These are phyloP conservation scores for Persicaria maculosa DNA, from an alignment of 148 eudicot species.

Conservation along the genomic window DNA sequence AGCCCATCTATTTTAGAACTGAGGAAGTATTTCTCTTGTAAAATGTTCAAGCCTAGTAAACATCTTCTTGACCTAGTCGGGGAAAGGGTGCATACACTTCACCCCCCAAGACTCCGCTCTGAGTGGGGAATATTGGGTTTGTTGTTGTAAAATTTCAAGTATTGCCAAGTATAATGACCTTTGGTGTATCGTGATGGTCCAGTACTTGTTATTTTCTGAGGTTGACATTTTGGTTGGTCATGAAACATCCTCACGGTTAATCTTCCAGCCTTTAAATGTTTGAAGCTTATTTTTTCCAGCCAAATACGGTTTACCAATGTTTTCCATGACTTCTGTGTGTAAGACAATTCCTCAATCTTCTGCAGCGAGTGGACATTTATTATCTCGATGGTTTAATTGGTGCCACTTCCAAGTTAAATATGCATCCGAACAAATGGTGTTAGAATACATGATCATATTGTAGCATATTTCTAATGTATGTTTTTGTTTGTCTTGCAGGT, in stretches of 20 bases:
- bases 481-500: slow-evolving; percentile 26
- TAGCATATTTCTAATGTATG: background rate
- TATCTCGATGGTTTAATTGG: background rate
- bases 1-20: no score
- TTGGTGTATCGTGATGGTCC: background rate
- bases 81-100: no score
- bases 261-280: background rate
- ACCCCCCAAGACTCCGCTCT: no score
- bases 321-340: background rate
- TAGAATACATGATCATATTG: background rate
- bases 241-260: background rate
- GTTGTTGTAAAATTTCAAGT: background rate
- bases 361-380: background rate
- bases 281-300: background rate
- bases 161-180: background rate
- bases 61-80: no score
- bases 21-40: background rate
- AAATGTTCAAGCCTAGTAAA: background rate
- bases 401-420: background rate
- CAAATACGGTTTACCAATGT: background rate
- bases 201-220: background rate
- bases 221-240: background rate
- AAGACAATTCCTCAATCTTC: background rate
- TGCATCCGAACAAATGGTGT: background rate
- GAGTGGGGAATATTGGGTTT: no score